Evolutionary conservation across 805 yeast species (phyloP), one percentile per base, ranked within the genome.

Genomic region (Maudiozyma pseudohumilis): DNA sequence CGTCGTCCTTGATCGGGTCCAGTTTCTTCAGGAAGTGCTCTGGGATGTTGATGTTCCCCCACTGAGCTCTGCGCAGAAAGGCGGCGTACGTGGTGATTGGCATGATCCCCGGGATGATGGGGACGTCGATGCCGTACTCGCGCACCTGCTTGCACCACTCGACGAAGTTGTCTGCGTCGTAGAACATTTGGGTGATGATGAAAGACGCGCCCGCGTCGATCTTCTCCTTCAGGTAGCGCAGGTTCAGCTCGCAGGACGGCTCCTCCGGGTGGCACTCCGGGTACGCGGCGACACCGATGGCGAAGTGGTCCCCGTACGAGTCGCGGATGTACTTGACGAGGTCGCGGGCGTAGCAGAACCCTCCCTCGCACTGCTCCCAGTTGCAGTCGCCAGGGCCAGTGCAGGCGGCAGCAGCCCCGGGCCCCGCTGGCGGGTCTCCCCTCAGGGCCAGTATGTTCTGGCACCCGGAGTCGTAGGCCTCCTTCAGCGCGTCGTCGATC

Each of bases 191-290:
- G 3, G 98, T 92, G 46, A 92, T 78, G 40, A 92, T 79, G 56
- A 92, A 89, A 50, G 82, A 81, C 4, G 95, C 98, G 17, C 98
- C 98, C 2, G 82, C 86, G 48, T 92, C 96, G 46, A 86, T 78
- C 55, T 92, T 92, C 52, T 85, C 86, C 59, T 84, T 85, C 55
- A 92, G 69, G 50, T 70, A 82, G 18, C 63, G 62, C 37, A 80
- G 63, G 25, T 43, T 38, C 43, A 85, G 66, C 28, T 65, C 55
- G 18, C 68, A 69, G 7, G 63, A 63, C 2, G 65, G 59, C 53
- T 86, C 94, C 54, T 92, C 98, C 3, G 96, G 88, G 53, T 88
- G 95, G 3, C 96, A 96, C 59, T 92, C 98, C 1, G 98, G 96
- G 58, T 92, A 92, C 3, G 85, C 98, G 8, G 97, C 97, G 17